Conservation (phyloP, 2,329 filamentous ascomycete species). For the Fusarium nematophilum region DNA sequence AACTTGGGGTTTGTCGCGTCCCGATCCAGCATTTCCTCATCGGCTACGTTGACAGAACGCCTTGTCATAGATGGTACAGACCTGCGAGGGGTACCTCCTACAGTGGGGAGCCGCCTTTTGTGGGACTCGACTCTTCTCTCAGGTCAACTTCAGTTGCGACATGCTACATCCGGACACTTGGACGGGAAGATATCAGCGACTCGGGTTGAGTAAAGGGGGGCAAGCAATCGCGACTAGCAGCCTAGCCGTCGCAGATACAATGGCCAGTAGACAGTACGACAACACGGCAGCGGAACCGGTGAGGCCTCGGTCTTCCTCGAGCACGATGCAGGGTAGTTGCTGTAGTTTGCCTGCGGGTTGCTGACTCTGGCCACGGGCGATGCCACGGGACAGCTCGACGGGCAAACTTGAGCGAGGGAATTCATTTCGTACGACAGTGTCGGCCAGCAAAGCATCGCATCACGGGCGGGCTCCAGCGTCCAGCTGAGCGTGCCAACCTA, state of each 20-base stretch:
- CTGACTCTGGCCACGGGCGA: neutral
- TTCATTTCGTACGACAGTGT: conserved; percentile 2
- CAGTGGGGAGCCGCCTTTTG: too few species aligned
- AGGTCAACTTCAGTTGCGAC: too few species aligned
- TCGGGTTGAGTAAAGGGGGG: too few species aligned
- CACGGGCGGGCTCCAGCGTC: neutral
- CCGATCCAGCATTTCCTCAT: conserved; percentile 7
- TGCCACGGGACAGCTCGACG: neutral
- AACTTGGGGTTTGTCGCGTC: too few species aligned
- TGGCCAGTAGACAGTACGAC: too few species aligned
- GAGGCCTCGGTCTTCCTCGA: neutral
- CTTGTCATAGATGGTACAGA: neutral
- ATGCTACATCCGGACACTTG: too few species aligned
- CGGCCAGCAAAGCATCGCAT: neutral
- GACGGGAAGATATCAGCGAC: too few species aligned
- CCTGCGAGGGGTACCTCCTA: conserved; percentile 4
- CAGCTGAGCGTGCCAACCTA: neutral
- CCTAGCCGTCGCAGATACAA: too few species aligned
- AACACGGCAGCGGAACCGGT: neutral
- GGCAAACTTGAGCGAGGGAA: conserved; percentile 12
- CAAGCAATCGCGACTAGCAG: too few species aligned
- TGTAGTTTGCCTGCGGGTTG: conserved; percentile 18
- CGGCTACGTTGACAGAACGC: conserved; percentile 3
- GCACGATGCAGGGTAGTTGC: conserved; percentile 31
- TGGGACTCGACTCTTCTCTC: too few species aligned